Percentiles rank a stretch among this genome's conserved stretches.
Conservation (phyloP, 1,284 basidiomycete species). For the Cryptococcus sp. region DNA sequence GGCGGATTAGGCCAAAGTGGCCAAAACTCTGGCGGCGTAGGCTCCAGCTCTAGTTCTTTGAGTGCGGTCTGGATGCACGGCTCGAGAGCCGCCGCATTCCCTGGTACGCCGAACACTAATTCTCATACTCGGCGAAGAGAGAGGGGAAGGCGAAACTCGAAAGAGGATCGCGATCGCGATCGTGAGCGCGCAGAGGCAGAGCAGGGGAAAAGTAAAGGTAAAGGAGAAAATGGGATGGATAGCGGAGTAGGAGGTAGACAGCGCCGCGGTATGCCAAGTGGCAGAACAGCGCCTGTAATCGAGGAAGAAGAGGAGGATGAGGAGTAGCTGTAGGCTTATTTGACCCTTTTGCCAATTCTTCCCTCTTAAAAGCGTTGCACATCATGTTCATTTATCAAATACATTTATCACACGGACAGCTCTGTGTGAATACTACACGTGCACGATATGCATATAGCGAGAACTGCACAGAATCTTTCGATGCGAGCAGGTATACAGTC, state of each 20-base stretch:
- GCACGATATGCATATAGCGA: no score
- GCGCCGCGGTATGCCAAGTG: slow-evolving; percentile 16
- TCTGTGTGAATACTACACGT: no score
- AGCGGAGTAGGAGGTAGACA: slow-evolving; percentile 7
- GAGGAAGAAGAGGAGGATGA: slow-evolving; percentile 39
- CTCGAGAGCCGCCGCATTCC: slow-evolving; percentile 13
- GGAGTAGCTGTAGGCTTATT: neutral
- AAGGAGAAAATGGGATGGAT: slow-evolving; percentile 7
- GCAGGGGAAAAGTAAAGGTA: slow-evolving; percentile 9
- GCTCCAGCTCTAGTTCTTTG: neutral
- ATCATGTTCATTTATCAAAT: no score
- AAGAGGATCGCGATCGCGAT: slow-evolving; percentile 5
- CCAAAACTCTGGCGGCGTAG: neutral
- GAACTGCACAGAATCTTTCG: no score
- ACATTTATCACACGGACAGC: no score
- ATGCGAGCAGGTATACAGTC: no score
- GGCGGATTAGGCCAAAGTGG: slow-evolving; percentile 52
- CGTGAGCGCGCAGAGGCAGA: slow-evolving; percentile 3
- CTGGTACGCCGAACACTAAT: slow-evolving; percentile 1
- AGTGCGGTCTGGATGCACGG: slow-evolving; percentile 16
- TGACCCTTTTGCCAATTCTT: no score
- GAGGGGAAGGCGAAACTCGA: slow-evolving; percentile 14
- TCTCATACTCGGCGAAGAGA: neutral
- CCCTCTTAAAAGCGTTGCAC: no score
- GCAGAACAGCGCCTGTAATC: slow-evolving; percentile 21